These are phyloP conservation scores for Fusarium subglutinans DNA, from an alignment of 2,329 filamentous ascomycete species.

Conservation along the genomic window DNA sequence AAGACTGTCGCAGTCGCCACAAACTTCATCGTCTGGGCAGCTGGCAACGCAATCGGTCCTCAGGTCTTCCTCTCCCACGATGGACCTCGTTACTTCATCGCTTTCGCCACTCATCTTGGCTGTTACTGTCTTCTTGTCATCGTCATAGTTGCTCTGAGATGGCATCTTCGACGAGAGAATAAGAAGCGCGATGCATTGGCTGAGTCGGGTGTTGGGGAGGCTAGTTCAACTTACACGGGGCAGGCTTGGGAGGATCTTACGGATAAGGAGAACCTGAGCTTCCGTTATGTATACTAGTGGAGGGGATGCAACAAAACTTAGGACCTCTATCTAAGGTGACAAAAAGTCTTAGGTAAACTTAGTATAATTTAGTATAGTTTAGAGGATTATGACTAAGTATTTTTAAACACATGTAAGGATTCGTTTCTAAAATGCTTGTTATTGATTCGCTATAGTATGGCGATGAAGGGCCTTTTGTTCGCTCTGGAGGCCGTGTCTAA, in stretches of 20 bases:
- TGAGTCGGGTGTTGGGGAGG: conserved; percentile 52
- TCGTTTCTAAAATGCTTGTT: background rate
- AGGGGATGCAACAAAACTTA: too few relatives aligned
- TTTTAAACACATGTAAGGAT: too few relatives aligned
- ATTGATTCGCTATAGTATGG: background rate
- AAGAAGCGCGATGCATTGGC: conserved; percentile 62
- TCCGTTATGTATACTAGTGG: conserved; percentile 63
- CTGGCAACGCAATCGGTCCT: conserved; percentile 70
- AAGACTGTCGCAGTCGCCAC: conserved; percentile 73
- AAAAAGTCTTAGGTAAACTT: too few relatives aligned
- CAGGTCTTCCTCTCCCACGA: conserved; percentile 25
- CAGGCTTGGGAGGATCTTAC: conserved; percentile 72
- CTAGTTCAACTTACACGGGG: conserved; percentile 44
- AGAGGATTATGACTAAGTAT: too few relatives aligned
- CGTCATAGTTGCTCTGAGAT: conserved; percentile 66
- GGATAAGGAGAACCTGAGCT: conserved; percentile 68
- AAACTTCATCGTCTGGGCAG: conserved; percentile 76
- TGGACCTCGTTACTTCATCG: conserved; percentile 71
- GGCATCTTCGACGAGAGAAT: conserved; percentile 67
- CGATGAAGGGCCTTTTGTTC: background rate
- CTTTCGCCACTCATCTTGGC: conserved; percentile 74
- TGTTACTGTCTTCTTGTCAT: conserved; percentile 71
- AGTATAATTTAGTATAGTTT: too few relatives aligned
- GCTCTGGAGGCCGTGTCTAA: background rate
- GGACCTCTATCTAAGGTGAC: too few relatives aligned